Base-by-base conservation (phyloP, 495 filamentous ascomycete genomes). In the Thermothielavioides terrestris region DNA sequence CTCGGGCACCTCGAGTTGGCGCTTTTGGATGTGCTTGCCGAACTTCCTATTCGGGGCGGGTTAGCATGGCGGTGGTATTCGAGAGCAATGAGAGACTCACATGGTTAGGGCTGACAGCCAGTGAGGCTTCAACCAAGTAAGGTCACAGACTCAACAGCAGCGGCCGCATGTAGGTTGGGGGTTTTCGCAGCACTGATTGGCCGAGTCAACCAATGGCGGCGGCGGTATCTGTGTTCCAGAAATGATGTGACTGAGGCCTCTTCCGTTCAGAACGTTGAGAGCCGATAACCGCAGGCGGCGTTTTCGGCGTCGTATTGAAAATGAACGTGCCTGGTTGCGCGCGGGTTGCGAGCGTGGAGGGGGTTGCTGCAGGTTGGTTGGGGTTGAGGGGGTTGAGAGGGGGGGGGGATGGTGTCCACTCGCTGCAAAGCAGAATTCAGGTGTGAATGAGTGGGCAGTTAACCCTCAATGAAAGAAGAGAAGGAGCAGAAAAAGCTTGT, bases 1-100 rank as follows among this genome's bases (percentile, higher is more conserved):
- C 77, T 98, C 92, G 30, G 92, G 92, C 28, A 98, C 87, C 68
- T 98, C 92, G 59, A 98, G 88, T 75, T 97, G 91, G 66, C 89
- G 83, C 77, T 92, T 95, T 73, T 96, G 94, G 55, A 97, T 92
- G 60, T 95, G 85, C 77, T 98, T 98, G 66, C 92, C 92, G 74
- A 97, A 98, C 80, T 98, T 97, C 92, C 92, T 98, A 51, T 57
- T 21, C 17, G 15, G 5, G 37, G n/a, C n/a, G n/a, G 1, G 10
- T 49, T 2, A 48, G 31, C 20, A 38, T 17, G 27, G 23, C 6
- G 28, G 7, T 14, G 30, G n/a, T 4, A 14, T 17, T 14, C 21
- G 28, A 11, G 22, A 17, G 1, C 3, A 4, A 23, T 10, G 36
- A 21, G 26, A 34, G 30, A 32, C 45, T 49, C 26, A 54, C 47